These are phyloP conservation scores for Acanthamoeba pearcei DNA, from an alignment of 208 protist genomes.

Conservation along the genomic window DNA sequence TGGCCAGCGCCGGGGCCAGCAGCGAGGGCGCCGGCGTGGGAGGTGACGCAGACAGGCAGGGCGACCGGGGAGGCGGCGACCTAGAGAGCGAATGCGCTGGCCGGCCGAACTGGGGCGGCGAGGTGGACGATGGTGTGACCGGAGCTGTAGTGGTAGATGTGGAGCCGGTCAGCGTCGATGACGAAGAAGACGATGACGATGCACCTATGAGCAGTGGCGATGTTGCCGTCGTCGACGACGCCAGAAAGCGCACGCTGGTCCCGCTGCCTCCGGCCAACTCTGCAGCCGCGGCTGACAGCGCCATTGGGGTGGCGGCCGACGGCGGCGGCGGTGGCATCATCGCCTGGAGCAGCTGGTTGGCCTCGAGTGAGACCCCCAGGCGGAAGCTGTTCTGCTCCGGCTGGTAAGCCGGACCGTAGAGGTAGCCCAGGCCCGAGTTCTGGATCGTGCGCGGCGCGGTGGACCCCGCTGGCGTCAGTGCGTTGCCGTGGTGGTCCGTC, in stretches of 20 bases:
- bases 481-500: background rate
- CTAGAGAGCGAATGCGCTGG: background rate
- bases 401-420: constrained; percentile 58
- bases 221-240: background rate
- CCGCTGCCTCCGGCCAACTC: background rate
- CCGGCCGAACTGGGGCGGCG: background rate
- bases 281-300: too few relatives aligned
- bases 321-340: background rate
- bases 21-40: background rate
- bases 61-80: background rate
- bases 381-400: constrained; percentile 54
- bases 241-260: background rate
- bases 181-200: background rate
- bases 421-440: background rate
- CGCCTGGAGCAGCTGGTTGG: background rate
- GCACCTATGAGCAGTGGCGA: background rate
- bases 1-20: constrained; percentile 1
- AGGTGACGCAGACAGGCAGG: background rate
- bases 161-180: background rate
- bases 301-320: background rate
- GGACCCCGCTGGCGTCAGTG: background rate
- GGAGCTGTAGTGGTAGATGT: background rate
- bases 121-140: background rate
- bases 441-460: background rate
- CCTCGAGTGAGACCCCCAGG: background rate